phyloP scores from a whole-genome alignment of 208 protist genomes.

The Leptomonas pyrrhocoris region DNA sequence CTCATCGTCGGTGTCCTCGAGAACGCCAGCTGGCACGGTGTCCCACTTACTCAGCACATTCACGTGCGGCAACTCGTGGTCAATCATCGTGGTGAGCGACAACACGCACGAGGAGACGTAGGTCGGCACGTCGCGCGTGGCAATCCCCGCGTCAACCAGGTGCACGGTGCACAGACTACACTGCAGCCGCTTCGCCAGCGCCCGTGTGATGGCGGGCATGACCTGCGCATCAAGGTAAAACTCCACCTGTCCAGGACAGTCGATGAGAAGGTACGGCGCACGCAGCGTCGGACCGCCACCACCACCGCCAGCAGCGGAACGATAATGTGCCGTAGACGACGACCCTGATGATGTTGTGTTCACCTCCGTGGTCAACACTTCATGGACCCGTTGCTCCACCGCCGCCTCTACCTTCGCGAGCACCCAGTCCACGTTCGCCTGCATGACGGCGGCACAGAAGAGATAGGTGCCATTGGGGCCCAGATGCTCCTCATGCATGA shows the following conservation, averaged over 20 bases:
- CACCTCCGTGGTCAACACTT: conserved; percentile 48
- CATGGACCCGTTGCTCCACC: conserved; percentile 59
- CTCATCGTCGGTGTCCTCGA: conserved; percentile 85
- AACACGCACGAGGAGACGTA: conserved; percentile 97
- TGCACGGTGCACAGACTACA: conserved; percentile 92
- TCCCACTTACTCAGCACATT: conserved; percentile 99
- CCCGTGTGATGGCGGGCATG: conserved; percentile 86
- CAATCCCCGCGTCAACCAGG: conserved; percentile 94
- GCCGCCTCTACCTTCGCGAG: conserved; percentile 60
- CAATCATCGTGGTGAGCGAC: conserved; percentile 96
- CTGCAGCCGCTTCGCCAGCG: conserved; percentile 61
- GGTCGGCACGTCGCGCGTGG: conserved; percentile 94
- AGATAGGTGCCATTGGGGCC: conserved; percentile 98
- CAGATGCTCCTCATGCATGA: conserved; percentile 94
- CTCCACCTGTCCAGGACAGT: conserved; percentile 99
- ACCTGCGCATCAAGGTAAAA: conserved; percentile 96
- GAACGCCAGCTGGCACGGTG: conserved; percentile 56
- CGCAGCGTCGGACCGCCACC: conserved; percentile 24
- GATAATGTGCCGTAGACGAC: background rate
- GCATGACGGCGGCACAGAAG: conserved; percentile 97
- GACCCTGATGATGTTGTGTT: background rate
- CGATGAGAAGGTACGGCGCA: conserved; percentile 94
- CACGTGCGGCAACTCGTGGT: conserved; percentile 95
- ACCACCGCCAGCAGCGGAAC: background rate
- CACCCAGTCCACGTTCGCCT: conserved; percentile 79